Conservation (phyloP, 73 alveolate species). For the Vitrella brassicaformis region DNA sequence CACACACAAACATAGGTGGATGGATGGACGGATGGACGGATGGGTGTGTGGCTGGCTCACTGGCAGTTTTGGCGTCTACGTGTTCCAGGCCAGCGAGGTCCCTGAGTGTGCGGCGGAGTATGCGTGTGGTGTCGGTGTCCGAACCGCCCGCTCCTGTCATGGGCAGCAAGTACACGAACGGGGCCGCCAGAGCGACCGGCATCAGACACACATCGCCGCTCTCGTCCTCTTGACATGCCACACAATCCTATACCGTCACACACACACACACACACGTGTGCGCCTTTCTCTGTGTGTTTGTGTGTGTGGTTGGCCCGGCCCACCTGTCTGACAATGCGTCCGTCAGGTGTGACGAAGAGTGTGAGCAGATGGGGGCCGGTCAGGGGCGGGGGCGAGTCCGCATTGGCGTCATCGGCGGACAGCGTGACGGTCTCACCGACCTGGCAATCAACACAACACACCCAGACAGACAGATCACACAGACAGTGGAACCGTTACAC, state of each 20-base stretch:
- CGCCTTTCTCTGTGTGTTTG: no score
- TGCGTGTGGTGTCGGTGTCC: not conserved
- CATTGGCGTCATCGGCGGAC: no score
- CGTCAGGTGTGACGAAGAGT: not conserved
- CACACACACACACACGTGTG: no score
- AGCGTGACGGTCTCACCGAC: no score
- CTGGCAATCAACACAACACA: no score
- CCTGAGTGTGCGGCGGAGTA: slow-evolving; percentile 54
- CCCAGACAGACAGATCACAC: no score
- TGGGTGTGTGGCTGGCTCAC: not conserved
- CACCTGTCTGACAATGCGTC: not conserved
- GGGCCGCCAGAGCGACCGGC: not conserved
- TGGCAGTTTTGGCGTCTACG: slow-evolving; percentile 55
- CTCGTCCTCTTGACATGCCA: not conserved
- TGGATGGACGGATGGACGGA: not conserved
- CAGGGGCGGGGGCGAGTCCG: no score
- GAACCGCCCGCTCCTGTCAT: not conserved
- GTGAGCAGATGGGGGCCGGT: not conserved
- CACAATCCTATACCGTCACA: no score
- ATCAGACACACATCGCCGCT: not conserved
- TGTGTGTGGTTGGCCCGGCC: no score
- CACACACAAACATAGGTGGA: not conserved
- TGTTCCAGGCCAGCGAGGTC: slow-evolving; percentile 83
- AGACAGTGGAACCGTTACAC: no score
- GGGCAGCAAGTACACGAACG: not conserved